These are phyloP conservation scores for Cynanchum wilfordii DNA, from an alignment of 257 asterid genomes.

Conservation along the genomic window DNA sequence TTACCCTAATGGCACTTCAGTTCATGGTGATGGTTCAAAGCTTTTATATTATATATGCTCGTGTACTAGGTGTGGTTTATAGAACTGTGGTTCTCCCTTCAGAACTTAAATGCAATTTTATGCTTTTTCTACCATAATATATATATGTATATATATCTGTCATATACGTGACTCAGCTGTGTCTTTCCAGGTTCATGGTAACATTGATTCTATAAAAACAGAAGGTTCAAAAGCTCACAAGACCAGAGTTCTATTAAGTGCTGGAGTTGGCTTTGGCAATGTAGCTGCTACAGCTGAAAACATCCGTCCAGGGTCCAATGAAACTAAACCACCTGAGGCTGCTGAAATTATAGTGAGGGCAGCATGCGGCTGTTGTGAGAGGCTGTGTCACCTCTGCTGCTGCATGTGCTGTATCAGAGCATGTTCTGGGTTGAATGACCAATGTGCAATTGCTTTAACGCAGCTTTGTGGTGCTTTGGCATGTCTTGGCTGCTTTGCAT, in stretches of 20 bases:
- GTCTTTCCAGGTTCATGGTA: constrained; percentile 24
- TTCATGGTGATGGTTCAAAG: not conserved
- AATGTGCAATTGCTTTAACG: constrained; percentile 53
- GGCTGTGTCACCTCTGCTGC: constrained; percentile 56
- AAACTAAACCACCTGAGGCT: constrained; percentile 35
- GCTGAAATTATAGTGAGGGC: constrained; percentile 60
- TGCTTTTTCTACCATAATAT: not conserved
- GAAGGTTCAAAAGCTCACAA: constrained; percentile 42
- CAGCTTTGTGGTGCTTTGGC: constrained; percentile 68
- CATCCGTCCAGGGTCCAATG: constrained; percentile 45
- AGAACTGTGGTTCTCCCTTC: not conserved
- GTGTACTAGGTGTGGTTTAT: not conserved
- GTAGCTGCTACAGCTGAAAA: constrained; percentile 64
- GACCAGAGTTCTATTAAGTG: constrained; percentile 22
- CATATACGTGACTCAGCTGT: not conserved
- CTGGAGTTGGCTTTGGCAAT: constrained; percentile 72
- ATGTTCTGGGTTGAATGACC: constrained; percentile 66
- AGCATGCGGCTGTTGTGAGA: constrained; percentile 62
- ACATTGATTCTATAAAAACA: constrained; percentile 28
- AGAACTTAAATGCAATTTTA: not conserved
- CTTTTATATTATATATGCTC: not conserved
- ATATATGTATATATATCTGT: too few relatives aligned
- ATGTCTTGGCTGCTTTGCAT: constrained; percentile 64
- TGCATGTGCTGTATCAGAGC: constrained; percentile 71
- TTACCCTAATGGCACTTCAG: not conserved